Evolutionary conservation across 352 stramenopile genomes (phyloP), one percentile per base, ranked within the genome.

Genomic region (Aphanomyces stellatus): DNA sequence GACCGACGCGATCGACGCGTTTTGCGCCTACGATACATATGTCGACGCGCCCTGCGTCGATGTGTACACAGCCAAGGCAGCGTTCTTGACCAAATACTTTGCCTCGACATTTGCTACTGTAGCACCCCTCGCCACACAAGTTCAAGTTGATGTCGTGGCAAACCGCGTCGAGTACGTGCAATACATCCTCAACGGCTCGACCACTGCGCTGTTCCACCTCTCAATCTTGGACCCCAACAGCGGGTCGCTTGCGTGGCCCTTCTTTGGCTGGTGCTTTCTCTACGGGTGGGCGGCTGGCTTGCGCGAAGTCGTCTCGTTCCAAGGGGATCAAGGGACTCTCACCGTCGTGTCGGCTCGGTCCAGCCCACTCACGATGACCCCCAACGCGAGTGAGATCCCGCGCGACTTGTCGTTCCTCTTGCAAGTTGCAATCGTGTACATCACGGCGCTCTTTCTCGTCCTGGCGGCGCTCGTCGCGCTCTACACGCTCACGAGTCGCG

Each of bases 231-330:
- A 65, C 13, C 19, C 17, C 6, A 57, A 4, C 30, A 4, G 57
- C 19, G 33, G 33, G 13, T n/a, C n/a, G n/a, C n/a, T n/a, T n/a
- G 27, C 24, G 22, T 65, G 57, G 57, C 13, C 15, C 4, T 65
- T 65, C 31, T 53, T 53, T 24, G 40, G 57, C 30, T 65, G 43
- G 40, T 53, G 57, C 31, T 65, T 34, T 19, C 4, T 65, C 13
- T 65, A 65, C 37, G 34, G 28, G 17, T 65, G 57, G 57, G 57
- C 24, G 7, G 22, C 31, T 8, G 57, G 57, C 3, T 17, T 28
- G 6, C 57, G 57, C 13, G 57, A 65, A 35, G 57, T 65, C 31
- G 57, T 65, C 13, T 27, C 27, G 30, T 65, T 65, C 27, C 1
- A 59, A 55, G 57, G 57, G 17, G 57, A 65, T 5, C 5, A 4